Evolutionary conservation across 225 moss, liverwort and hornwort genomes (phyloP).

Genomic region (Asterella californica): DNA sequence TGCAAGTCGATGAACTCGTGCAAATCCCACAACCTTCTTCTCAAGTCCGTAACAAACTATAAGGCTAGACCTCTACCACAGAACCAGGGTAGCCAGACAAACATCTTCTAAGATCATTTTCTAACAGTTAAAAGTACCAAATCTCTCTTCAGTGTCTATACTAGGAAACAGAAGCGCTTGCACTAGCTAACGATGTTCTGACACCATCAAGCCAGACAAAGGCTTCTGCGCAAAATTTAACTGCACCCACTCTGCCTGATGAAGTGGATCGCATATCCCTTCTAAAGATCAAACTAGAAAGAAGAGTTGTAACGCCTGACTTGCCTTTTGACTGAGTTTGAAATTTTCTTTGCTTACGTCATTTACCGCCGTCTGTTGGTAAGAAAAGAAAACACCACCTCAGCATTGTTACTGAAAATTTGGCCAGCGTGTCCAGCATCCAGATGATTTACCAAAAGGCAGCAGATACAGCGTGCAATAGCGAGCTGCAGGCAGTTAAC

Average conservation of each 20-base stretch:
- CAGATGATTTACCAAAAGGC: background rate
- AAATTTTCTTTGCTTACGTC: constrained; percentile 17
- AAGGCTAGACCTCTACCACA: background rate
- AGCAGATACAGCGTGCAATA: background rate
- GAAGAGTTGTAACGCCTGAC: background rate
- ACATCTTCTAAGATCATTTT: background rate
- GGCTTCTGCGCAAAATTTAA: too few species aligned
- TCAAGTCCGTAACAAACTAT: background rate
- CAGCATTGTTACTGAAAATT: background rate
- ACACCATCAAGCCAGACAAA: too few species aligned
- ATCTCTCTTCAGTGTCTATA: background rate
- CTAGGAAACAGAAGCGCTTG: background rate
- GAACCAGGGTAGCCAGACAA: background rate
- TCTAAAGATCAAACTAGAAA: too few species aligned
- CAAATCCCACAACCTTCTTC: background rate
- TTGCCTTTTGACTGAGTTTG: constrained; percentile 25
- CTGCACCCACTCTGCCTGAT: background rate
- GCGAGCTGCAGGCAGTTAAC: background rate
- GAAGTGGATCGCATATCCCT: background rate
- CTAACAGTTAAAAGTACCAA: background rate
- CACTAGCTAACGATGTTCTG: too few species aligned
- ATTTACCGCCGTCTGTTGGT: constrained; percentile 8
- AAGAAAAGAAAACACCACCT: background rate
- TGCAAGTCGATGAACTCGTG: background rate
- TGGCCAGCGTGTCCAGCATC: background rate